Base-by-base conservation (phyloP, 768 basidiomycete genomes). In the Naematelia encephala region DNA sequence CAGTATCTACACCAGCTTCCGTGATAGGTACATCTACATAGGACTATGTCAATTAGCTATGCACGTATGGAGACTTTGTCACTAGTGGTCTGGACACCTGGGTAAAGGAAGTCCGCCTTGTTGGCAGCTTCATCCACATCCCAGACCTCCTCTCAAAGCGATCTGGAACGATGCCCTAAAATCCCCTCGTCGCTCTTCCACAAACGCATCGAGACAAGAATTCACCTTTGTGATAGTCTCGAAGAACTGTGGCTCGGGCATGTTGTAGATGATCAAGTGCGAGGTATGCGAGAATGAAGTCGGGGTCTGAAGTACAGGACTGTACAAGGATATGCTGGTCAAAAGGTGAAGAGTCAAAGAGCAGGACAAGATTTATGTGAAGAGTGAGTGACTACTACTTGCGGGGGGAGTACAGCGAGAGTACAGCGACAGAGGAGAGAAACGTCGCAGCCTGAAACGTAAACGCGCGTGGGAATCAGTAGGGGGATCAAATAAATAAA, bases 21-120 rank as follows among this genome's bases (percentile, higher is more conserved):
- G 87, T 89, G 65, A 90, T 82, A 27, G 87, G 84, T 42, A 98
- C 94, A 77, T 93, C 87, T 67, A 86, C 85, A 76, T 91, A 99
- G n/a, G 90, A 93, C 94, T 98, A 64, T 1, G 34, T 16, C 0
- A 26, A 45, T 51, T 44, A 61, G 54, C 51, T 21, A 11, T 13
- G 30, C 16, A 19, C 3, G n/a, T 39, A 39, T 39, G 16, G 16
- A 16, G 34, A 21, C 27, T 5, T 12, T 29, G 19, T 25, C 50
- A 11, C 26, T 13, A 28, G 50, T 23, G 23, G 50, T n/a, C n/a
- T n/a, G n/a, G n/a, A n/a, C n/a, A n/a, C n/a, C n/a, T n/a, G n/a
- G n/a, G n/a, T n/a, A 39, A 39, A 8, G 34, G 34, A 16, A 8
- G 34, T 8, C 34, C 34, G 16, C 34, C 8, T 16, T 39, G 34